Evolutionary conservation across 2,329 filamentous ascomycete species (phyloP).

Genomic region (Nannizzia gypsea): DNA sequence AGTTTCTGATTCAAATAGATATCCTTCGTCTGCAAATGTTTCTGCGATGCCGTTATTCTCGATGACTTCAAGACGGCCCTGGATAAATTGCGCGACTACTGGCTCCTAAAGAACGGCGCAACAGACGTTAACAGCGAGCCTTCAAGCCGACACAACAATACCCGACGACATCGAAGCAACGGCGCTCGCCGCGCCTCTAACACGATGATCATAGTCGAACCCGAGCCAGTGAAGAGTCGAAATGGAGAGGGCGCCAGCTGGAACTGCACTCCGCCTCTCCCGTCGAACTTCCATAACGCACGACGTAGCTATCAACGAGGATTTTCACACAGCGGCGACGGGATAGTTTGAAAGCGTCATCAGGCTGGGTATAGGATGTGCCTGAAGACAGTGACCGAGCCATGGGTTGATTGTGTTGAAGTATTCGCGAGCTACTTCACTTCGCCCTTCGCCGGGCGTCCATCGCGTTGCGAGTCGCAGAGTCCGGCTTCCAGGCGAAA

Average conservation of each 20-base stretch:
- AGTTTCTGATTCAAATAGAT: conserved; percentile 22
- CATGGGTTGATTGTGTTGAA: neutral
- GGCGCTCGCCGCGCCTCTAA: neutral
- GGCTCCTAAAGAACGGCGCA: conserved; percentile 22
- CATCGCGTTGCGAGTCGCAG: neutral
- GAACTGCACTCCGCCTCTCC: neutral
- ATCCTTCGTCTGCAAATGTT: conserved; percentile 54
- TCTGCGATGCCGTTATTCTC: conserved; percentile 54
- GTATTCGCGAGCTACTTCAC: neutral
- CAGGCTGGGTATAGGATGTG: neutral
- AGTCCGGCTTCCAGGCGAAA: neutral
- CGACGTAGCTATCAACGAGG: neutral
- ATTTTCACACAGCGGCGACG: neutral
- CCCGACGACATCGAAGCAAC: neutral
- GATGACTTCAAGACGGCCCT: conserved; percentile 56
- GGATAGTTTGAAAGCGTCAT: neutral
- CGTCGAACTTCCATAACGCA: neutral
- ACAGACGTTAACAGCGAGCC: conserved; percentile 9
- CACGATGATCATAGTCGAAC: neutral
- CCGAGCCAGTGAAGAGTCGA: neutral
- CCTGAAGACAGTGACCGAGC: neutral
- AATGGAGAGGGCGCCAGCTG: neutral
- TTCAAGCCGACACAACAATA: neutral
- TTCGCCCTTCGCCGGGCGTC: neutral
- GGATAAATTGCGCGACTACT: conserved; percentile 28